Conservation (phyloP, 2,329 filamentous ascomycete species). For the Aspergillus latus region DNA sequence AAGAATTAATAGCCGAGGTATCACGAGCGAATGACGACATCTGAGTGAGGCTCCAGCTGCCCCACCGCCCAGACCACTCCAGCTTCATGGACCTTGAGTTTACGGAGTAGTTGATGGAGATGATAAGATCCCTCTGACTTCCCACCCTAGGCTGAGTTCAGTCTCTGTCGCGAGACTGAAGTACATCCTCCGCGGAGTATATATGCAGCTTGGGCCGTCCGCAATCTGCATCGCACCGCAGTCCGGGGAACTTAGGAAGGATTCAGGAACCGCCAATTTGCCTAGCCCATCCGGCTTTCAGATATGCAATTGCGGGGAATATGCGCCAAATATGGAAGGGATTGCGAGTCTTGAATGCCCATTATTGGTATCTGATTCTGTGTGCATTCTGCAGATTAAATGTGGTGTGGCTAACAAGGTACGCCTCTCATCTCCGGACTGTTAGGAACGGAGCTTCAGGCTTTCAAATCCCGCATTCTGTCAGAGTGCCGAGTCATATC, state of each 20-base stretch:
- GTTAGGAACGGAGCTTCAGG: background rate
- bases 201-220: background rate
- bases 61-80: constrained; percentile 8
- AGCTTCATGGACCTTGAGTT: background rate
- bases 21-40: constrained; percentile 12
- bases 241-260: background rate
- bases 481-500: background rate
- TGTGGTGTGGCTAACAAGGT: background rate
- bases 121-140: background rate
- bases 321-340: constrained; percentile 7
- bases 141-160: constrained; percentile 10
- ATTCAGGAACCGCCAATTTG: constrained; percentile 7
- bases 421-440: background rate
- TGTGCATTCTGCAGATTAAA: background rate
- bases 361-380: background rate
- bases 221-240: background rate
- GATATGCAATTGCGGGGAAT: background rate
- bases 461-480: constrained; percentile 3
- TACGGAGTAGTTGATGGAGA: background rate
- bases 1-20: constrained; percentile 14
- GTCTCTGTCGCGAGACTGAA: constrained; percentile 5
- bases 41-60: constrained; percentile 4
- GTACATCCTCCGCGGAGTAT: background rate
- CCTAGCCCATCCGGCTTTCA: background rate
- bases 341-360: constrained; percentile 3